phyloP scores from a whole-genome alignment of 768 basidiomycete species.

The Mycena galopus region DNA sequence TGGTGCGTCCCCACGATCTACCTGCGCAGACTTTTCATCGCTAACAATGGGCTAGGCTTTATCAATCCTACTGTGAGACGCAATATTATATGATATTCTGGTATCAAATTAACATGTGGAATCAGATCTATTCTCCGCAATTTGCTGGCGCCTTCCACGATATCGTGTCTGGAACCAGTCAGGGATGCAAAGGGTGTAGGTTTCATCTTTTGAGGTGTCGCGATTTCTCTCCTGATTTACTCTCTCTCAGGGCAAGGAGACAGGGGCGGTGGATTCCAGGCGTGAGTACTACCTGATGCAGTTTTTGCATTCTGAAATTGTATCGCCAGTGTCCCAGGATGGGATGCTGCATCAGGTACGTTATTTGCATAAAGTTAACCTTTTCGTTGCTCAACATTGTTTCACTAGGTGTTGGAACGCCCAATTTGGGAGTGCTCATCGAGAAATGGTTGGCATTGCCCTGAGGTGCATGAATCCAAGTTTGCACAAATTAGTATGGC shows the following conservation, averaged over 20 bases:
- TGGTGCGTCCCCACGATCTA: conserved; percentile 37
- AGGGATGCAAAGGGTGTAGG: conserved; percentile 59
- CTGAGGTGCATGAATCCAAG: too few relatives aligned
- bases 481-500: too few relatives aligned
- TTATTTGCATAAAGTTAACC: neutral
- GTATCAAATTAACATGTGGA: neutral
- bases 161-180: conserved; percentile 57
- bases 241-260: conserved; percentile 47
- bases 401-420: conserved; percentile 56
- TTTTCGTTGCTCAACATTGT: neutral
- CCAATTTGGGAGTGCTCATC: conserved; percentile 55
- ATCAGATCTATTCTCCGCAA: conserved; percentile 44
- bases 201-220: neutral
- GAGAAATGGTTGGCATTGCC: conserved; percentile 55
- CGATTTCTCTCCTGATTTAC: neutral
- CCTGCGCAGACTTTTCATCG: neutral
- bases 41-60: conserved; percentile 46
- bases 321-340: conserved; percentile 48
- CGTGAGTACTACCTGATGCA: conserved; percentile 40
- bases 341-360: conserved; percentile 60
- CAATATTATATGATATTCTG: neutral
- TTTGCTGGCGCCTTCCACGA: conserved; percentile 56
- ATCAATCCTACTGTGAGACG: conserved; percentile 57
- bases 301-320: conserved; percentile 7
- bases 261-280: conserved; percentile 48